Percentiles rank a stretch among this genome's conserved stretches.
phyloP scores from a whole-genome alignment of 768 basidiomycete species.

The Megacollybia marginata region DNA sequence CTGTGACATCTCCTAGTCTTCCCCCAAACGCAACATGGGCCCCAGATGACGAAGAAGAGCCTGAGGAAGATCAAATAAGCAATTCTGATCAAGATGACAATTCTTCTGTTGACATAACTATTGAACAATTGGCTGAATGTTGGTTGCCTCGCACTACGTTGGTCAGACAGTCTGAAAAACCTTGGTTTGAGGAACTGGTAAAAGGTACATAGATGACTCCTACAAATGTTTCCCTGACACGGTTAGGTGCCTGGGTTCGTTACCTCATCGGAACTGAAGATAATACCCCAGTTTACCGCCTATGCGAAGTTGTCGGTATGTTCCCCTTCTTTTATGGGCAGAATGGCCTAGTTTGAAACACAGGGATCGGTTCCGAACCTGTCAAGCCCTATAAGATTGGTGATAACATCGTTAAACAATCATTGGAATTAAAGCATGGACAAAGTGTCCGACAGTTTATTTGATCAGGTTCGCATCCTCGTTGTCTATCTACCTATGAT shows the following conservation, averaged over 20 bases:
- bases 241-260: slow-evolving; percentile 77
- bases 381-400: slow-evolving; percentile 70
- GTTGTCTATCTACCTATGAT: slow-evolving; percentile 1
- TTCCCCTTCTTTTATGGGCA: slow-evolving; percentile 8
- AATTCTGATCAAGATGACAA: slow-evolving; percentile 72
- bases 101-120: slow-evolving; percentile 39
- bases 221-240: too few relatives aligned
- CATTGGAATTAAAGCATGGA: slow-evolving; percentile 74
- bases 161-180: slow-evolving; percentile 61
- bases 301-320: slow-evolving; percentile 76
- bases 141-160: slow-evolving; percentile 64
- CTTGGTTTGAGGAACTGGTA: slow-evolving; percentile 86
- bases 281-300: slow-evolving; percentile 61
- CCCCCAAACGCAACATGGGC: slow-evolving; percentile 85
- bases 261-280: slow-evolving; percentile 66
- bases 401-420: slow-evolving; percentile 54
- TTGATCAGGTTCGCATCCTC: slow-evolving; percentile 46
- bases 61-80: slow-evolving; percentile 74
- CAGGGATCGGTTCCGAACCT: slow-evolving; percentile 43
- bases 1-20: slow-evolving; percentile 67
- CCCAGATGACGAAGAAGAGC: slow-evolving; percentile 80
- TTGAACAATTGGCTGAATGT: slow-evolving; percentile 54
- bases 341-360: slow-evolving; percentile 4
- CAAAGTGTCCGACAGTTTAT: slow-evolving; percentile 71
- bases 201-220: slow-evolving; percentile 82